Evolutionary conservation across 2,329 filamentous ascomycete genomes (phyloP).

Genomic region (Stachybotrys chlorohalonatus): DNA sequence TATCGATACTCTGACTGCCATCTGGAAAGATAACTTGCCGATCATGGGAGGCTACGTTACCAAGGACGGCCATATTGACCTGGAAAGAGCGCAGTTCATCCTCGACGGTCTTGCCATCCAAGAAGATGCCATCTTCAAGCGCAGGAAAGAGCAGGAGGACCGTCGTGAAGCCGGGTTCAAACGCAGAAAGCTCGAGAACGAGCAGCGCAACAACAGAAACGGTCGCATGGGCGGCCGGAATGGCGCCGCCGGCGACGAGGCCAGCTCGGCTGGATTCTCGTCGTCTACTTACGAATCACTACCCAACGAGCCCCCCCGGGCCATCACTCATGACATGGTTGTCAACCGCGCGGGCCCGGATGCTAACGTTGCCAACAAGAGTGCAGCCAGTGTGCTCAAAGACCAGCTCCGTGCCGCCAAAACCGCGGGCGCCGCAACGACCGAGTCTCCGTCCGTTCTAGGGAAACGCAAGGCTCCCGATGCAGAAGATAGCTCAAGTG

Average conservation of each 20-base stretch:
- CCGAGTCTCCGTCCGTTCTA: slow-evolving; percentile 33
- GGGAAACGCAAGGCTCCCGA: slow-evolving; percentile 72
- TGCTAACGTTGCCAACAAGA: slow-evolving; percentile 82
- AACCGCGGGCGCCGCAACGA: slow-evolving; percentile 7
- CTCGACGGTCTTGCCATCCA: slow-evolving; percentile 81
- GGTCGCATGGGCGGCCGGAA: slow-evolving; percentile 18
- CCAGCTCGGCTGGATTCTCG: slow-evolving; percentile 20
- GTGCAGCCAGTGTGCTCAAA: slow-evolving; percentile 81
- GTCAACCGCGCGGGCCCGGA: slow-evolving; percentile 61
- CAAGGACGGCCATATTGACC: slow-evolving; percentile 85
- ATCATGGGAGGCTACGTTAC: slow-evolving; percentile 93
- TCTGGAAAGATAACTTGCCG: slow-evolving; percentile 90
- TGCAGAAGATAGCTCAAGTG: slow-evolving; percentile 35
- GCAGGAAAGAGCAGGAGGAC: slow-evolving; percentile 79
- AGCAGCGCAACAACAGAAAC: slow-evolving; percentile 15
- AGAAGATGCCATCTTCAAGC: slow-evolving; percentile 87
- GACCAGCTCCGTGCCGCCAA: slow-evolving; percentile 55
- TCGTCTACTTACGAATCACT: slow-evolving; percentile 36
- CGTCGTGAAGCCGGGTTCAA: slow-evolving; percentile 72
- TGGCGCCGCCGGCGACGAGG: slow-evolving; percentile 19
- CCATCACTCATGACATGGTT: slow-evolving; percentile 79
- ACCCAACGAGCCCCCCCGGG: slow-evolving; percentile 41
- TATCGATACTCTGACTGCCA: slow-evolving; percentile 91
- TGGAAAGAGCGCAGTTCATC: slow-evolving; percentile 80
- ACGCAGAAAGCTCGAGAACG: slow-evolving; percentile 64